phyloP scores from a whole-genome alignment of 2,329 filamentous ascomycete species.

The Aspergillus brunneoviolaceus region DNA sequence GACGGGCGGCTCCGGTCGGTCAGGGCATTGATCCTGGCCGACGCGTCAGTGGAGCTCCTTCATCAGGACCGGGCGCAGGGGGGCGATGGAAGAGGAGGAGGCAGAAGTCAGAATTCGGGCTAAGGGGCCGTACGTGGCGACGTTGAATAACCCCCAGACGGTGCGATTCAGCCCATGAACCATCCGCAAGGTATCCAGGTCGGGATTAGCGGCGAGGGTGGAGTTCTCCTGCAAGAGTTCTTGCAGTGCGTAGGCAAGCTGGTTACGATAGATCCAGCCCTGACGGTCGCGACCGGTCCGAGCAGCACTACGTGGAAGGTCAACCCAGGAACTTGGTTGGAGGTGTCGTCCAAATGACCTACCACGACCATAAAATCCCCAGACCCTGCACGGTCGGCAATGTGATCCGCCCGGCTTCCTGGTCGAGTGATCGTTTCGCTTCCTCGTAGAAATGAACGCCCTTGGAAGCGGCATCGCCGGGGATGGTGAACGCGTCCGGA shows the following conservation, averaged over 20 bases:
- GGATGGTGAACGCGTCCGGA: constrained; percentile 23
- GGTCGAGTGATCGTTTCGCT: constrained; percentile 31
- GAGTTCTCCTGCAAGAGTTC: constrained; percentile 22
- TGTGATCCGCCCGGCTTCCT: constrained; percentile 31
- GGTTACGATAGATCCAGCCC: constrained; percentile 30
- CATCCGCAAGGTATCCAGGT: constrained; percentile 18
- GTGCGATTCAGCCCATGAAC: constrained; percentile 17
- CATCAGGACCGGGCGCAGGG: not conserved
- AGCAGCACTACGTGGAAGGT: constrained; percentile 24
- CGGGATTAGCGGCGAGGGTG: constrained; percentile 10
- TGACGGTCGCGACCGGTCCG: constrained; percentile 33
- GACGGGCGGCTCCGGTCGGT: constrained; percentile 19
- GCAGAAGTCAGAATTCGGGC: not conserved
- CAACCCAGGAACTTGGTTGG: not conserved
- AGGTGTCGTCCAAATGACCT: constrained; percentile 3
- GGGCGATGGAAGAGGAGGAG: not conserved
- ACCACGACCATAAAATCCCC: constrained; percentile 33
- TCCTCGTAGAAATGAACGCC: constrained; percentile 36
- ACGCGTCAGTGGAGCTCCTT: constrained; percentile 9
- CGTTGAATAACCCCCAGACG: constrained; percentile 29
- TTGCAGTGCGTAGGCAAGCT: constrained; percentile 25
- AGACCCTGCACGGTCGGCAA: constrained; percentile 33
- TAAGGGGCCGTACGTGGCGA: constrained; percentile 23
- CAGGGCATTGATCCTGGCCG: constrained; percentile 23
- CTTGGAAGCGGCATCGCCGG: constrained; percentile 19